phyloP scores from a whole-genome alignment of 805 yeast genomes.

The Maudiozyma saulgeensis region DNA sequence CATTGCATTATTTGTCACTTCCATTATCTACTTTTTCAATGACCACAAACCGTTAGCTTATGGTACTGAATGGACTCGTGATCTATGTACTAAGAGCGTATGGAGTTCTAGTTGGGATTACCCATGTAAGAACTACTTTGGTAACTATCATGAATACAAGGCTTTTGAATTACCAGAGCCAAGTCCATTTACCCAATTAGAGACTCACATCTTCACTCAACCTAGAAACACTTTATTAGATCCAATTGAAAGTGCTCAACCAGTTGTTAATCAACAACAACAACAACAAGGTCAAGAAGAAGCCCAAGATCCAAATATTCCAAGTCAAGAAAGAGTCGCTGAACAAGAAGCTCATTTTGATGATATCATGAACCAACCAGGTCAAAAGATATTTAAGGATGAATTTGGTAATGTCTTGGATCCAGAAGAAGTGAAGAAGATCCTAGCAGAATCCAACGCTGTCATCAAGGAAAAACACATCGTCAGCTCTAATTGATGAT shows the following conservation, averaged over 20 bases:
- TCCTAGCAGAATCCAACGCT: conserved; percentile 23
- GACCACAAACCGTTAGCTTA: conserved; percentile 64
- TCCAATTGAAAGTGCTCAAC: neutral
- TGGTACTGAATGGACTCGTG: conserved; percentile 72
- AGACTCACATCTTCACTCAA: neutral
- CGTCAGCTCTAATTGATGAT: neutral
- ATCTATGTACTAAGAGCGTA: conserved; percentile 52
- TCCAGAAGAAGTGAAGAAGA: conserved; percentile 23
- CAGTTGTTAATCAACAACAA: neutral
- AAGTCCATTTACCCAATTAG: neutral
- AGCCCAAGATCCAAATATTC: neutral
- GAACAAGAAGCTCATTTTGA: conserved; percentile 11
- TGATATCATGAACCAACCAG: conserved; percentile 18
- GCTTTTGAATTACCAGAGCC: neutral
- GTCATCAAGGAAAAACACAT: conserved; percentile 2
- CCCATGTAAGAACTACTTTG: conserved; percentile 56
- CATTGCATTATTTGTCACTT: conserved; percentile 39
- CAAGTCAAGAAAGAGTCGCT: conserved; percentile 2
- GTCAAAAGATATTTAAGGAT: conserved; percentile 29
- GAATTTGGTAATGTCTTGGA: conserved; percentile 31
- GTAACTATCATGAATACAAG: conserved; percentile 16
- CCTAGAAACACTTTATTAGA: neutral
- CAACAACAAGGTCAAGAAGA: neutral
- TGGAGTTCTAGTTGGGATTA: conserved; percentile 74
- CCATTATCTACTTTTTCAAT: conserved; percentile 47